Conservation (phyloP, 306 rosid species). For the Casuarina glauca region DNA sequence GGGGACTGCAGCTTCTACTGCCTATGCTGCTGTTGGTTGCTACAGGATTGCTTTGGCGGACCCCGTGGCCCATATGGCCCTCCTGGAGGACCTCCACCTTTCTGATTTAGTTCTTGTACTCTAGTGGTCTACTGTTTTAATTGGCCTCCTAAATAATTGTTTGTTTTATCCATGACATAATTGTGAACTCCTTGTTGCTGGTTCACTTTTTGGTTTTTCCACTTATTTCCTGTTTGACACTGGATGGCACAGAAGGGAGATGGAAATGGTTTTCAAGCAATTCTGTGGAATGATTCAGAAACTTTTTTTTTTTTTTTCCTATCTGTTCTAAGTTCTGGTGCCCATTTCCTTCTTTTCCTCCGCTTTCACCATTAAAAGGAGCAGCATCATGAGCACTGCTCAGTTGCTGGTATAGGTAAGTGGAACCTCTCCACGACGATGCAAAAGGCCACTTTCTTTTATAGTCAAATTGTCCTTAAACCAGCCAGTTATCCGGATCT, state of each 20-base stretch:
- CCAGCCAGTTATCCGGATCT: too few species aligned
- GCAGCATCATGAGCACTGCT: too few species aligned
- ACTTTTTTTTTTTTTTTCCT: too few species aligned
- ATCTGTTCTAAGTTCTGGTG: too few species aligned
- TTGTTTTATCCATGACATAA: background rate
- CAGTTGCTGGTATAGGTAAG: too few species aligned
- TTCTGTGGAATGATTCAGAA: background rate
- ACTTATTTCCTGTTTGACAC: background rate
- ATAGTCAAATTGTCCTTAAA: too few species aligned
- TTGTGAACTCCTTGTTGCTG: background rate
- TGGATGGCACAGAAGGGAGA: background rate
- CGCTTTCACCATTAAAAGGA: too few species aligned
- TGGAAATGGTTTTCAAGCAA: background rate
- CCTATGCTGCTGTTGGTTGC: conserved; percentile 75
- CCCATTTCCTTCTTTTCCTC: too few species aligned
- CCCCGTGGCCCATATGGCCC: conserved; percentile 46
- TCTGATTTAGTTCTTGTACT: conserved; percentile 16
- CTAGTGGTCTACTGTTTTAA: background rate
- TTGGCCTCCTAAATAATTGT: background rate
- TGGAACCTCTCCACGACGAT: too few species aligned
- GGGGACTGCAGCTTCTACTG: conserved; percentile 55
- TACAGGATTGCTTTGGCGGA: conserved; percentile 63
- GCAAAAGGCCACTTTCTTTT: too few species aligned
- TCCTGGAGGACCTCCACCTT: conserved; percentile 44
- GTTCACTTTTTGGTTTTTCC: background rate